Percentiles rank a stretch among this genome's conserved stretches.
Conservation (phyloP, 139 green algal genomes). For the Ulvella scutata region DNA sequence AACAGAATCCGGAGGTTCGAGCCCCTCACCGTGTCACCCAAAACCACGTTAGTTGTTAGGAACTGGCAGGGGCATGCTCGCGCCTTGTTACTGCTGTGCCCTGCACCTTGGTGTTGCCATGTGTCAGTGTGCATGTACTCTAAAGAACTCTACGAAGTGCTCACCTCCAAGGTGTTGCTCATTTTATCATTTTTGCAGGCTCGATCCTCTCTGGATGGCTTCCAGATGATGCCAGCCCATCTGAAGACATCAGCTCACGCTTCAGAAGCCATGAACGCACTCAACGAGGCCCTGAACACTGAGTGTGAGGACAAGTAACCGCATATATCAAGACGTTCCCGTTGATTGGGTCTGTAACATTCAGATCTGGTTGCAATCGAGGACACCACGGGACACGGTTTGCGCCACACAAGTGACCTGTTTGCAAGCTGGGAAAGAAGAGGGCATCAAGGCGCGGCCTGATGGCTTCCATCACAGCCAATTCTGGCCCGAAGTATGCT, state of each 20-base stretch:
- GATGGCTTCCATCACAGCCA: slow-evolving; percentile 6
- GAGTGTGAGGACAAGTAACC: neutral
- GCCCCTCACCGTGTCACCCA: neutral
- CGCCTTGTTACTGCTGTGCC: neutral
- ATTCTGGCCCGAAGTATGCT: too few species aligned
- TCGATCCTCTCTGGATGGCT: neutral
- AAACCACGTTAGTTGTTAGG: neutral
- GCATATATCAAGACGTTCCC: neutral
- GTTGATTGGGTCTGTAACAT: neutral
- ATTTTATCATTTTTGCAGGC: neutral
- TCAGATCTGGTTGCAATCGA: too few species aligned
- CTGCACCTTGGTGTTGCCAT: neutral
- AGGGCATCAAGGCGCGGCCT: neutral
- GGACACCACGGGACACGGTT: too few species aligned
- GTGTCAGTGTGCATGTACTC: neutral
- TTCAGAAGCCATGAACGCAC: neutral
- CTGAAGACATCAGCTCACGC: neutral
- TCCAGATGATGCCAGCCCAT: neutral
- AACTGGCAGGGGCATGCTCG: neutral
- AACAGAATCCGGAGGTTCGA: neutral
- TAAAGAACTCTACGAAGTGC: too few species aligned
- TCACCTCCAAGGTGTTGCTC: too few species aligned
- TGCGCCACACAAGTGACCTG: neutral
- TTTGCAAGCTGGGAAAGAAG: neutral
- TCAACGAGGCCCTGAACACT: neutral